phyloP scores from a whole-genome alignment of 1,284 basidiomycete genomes.

The Fomitopsis betulina region DNA sequence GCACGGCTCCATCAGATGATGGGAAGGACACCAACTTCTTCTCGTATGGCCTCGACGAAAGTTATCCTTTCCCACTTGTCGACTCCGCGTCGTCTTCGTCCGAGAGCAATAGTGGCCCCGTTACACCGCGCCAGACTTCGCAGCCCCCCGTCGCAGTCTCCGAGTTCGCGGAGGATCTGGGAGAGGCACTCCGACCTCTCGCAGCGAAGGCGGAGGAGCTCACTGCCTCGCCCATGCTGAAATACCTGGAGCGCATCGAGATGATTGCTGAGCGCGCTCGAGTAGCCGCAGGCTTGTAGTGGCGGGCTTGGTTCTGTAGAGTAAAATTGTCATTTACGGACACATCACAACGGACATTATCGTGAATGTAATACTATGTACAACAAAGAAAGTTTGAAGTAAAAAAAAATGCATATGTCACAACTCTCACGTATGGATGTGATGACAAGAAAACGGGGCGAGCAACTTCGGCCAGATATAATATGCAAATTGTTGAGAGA shows the following conservation, averaged over 20 bases:
- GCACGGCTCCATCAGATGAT: neutral
- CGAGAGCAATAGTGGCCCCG: slow-evolving; percentile 12
- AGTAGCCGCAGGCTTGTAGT: neutral
- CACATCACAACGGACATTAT: neutral
- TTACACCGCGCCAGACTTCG: slow-evolving; percentile 7
- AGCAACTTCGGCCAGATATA: neutral
- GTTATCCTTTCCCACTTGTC: neutral
- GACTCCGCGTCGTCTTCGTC: slow-evolving; percentile 5
- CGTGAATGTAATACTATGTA: too few relatives aligned
- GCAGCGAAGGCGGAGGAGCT: neutral
- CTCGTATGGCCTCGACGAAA: neutral
- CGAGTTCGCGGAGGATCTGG: slow-evolving; percentile 7
- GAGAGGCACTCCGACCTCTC: slow-evolving; percentile 1
- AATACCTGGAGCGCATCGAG: slow-evolving; percentile 3
- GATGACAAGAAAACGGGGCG: too few relatives aligned
- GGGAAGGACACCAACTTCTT: slow-evolving; percentile 3
- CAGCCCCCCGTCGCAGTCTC: slow-evolving; percentile 6
- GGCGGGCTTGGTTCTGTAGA: neutral
- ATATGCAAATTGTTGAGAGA: neutral
- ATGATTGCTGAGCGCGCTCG: neutral
- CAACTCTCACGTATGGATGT: too few relatives aligned
- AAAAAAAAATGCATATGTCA: neutral
- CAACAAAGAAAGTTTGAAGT: neutral
- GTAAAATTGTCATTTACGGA: neutral
- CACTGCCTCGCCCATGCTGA: neutral